A percentile compares a stretch with the other conserved stretches of the same genome.
phyloP scores from a whole-genome alignment of 768 basidiomycete species.

The Tubosaeta sp. region DNA sequence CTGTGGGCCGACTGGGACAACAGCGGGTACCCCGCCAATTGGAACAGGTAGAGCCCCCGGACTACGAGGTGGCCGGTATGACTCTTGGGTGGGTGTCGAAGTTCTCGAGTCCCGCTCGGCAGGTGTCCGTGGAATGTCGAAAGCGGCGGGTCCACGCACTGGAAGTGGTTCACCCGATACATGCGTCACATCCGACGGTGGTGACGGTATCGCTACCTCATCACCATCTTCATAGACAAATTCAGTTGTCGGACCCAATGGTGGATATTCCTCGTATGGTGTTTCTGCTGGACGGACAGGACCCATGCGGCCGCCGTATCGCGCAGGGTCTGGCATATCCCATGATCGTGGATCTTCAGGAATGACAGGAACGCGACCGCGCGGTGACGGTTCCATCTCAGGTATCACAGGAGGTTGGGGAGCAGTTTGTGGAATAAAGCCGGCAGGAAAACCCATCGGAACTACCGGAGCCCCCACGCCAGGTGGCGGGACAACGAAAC shows the following conservation, averaged over 20 bases:
- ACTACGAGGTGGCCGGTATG: constrained; percentile 14
- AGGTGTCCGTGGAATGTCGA: constrained; percentile 14
- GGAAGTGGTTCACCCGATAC: constrained; percentile 13
- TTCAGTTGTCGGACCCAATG: constrained; percentile 1
- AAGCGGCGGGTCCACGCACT: constrained; percentile 12
- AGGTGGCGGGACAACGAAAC: constrained; percentile 22
- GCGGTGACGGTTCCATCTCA: constrained; percentile 5
- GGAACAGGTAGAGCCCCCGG: constrained; percentile 14
- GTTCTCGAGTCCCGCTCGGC: constrained; percentile 10
- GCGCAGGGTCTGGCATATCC: constrained; percentile 24
- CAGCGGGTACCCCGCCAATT: constrained; percentile 8
- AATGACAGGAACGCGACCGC: constrained; percentile 21
- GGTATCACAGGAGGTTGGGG: constrained; percentile 24
- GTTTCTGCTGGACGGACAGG: constrained; percentile 39
- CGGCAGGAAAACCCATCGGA: constrained; percentile 14
- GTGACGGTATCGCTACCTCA: constrained; percentile 20
- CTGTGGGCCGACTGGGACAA: constrained; percentile 18
- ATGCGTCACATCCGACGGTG: constrained; percentile 13
- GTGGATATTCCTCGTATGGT: constrained; percentile 6
- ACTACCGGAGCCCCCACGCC: constrained; percentile 20
- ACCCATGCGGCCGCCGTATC: constrained; percentile 4
- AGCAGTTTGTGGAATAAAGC: constrained; percentile 19
- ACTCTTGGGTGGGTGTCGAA: constrained; percentile 26
- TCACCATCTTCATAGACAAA: constrained; percentile 12
- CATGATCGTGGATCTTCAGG: constrained; percentile 14